Percentiles rank a stretch among this genome's conserved stretches.
Conservation (phyloP, 306 rosid species). For the Rosa rugosa region DNA sequence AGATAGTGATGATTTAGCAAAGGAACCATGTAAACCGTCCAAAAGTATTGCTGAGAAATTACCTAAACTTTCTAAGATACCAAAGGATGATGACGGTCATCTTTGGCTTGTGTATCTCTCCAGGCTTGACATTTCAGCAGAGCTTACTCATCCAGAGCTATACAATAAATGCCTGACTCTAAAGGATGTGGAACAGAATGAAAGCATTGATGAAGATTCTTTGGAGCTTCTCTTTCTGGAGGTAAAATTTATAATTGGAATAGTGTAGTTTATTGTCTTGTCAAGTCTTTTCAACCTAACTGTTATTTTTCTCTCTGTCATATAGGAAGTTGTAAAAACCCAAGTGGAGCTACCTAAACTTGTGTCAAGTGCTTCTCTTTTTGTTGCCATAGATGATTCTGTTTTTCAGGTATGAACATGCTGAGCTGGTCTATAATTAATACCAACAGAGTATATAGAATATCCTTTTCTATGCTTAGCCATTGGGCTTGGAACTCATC, state of each 20-base stretch:
- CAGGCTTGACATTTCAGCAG: background rate
- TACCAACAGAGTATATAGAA: background rate
- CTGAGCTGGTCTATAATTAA: background rate
- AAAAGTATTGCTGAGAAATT: background rate
- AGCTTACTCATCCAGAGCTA: conserved; percentile 3
- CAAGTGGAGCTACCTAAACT: background rate
- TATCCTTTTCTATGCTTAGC: background rate
- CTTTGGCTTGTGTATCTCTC: background rate
- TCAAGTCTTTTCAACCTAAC: background rate
- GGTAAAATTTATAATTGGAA: background rate
- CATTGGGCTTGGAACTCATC: background rate
- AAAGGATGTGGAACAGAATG: background rate
- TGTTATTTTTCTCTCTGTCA: background rate
- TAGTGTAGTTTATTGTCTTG: background rate
- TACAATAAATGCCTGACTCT: background rate
- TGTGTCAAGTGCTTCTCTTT: conserved; percentile 6
- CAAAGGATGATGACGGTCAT: background rate
- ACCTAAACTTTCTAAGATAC: background rate
- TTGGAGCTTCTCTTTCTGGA: conserved; percentile 1
- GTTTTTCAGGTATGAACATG: conserved; percentile 5
- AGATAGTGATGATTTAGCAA: background rate
- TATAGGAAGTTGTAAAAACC: background rate
- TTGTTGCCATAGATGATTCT: background rate
- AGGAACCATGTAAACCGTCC: background rate
- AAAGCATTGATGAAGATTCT: background rate